These are phyloP conservation scores for Lagerstroemia speciosa DNA, from an alignment of 345 rosid genomes.

Conservation along the genomic window DNA sequence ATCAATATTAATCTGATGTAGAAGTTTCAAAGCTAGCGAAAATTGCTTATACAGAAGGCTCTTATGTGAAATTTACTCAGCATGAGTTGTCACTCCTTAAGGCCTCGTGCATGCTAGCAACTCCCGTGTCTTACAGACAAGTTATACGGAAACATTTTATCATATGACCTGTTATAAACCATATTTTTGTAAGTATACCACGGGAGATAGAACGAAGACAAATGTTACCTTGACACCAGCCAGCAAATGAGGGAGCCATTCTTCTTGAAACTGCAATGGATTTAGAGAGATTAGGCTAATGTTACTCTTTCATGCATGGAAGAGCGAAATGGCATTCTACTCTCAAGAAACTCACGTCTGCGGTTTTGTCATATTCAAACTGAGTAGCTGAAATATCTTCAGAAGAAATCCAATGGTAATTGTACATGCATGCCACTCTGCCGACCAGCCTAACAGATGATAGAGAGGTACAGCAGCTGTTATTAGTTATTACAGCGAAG, in stretches of 20 bases:
- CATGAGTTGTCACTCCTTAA: background rate
- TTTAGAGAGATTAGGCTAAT: slow-evolving; percentile 7
- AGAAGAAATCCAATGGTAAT: slow-evolving; percentile 36
- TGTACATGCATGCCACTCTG: slow-evolving; percentile 32
- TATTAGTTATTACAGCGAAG: too few species aligned
- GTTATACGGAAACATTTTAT: background rate
- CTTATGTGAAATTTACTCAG: background rate
- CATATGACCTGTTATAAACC: background rate
- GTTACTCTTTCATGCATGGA: background rate
- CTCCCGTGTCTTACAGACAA: background rate
- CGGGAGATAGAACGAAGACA: background rate
- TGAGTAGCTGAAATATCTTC: slow-evolving; percentile 23
- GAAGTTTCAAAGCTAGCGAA: background rate
- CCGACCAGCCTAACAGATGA: slow-evolving; percentile 39
- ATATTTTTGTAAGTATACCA: background rate
- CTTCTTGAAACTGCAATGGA: slow-evolving; percentile 44
- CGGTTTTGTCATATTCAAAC: slow-evolving; percentile 14
- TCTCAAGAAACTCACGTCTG: slow-evolving; percentile 22
- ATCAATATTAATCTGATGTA: background rate
- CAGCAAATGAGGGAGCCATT: slow-evolving; percentile 56
- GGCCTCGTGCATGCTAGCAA: background rate
- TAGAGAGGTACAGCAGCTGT: background rate
- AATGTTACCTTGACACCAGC: slow-evolving; percentile 52
- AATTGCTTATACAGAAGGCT: background rate
- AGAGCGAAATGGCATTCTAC: background rate